phyloP scores from a whole-genome alignment of 768 basidiomycete genomes.

The Suillus plorans region DNA sequence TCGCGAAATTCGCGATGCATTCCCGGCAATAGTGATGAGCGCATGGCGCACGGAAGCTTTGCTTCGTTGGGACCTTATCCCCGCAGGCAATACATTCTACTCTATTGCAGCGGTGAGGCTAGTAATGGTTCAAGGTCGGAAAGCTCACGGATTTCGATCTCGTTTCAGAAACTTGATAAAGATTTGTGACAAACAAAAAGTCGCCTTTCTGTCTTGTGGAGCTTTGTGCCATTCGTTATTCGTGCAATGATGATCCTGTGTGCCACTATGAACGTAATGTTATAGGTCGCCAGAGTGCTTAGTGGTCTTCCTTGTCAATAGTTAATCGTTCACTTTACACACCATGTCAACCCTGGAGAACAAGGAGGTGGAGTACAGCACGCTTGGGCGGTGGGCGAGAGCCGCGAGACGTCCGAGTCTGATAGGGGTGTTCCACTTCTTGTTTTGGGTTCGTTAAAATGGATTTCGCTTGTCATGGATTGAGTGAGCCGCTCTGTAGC shows the following conservation, averaged over 20 bases:
- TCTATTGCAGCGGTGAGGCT: conserved; percentile 11
- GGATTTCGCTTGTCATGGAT: background rate
- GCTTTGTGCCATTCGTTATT: background rate
- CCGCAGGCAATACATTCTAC: conserved; percentile 41
- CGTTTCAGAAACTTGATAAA: conserved; percentile 2
- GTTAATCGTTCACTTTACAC: background rate
- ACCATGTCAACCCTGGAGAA: background rate
- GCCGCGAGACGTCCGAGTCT: background rate
- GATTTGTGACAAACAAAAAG: background rate
- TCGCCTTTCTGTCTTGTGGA: background rate
- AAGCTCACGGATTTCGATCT: background rate
- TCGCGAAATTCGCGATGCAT: conserved; percentile 44
- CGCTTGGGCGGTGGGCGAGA: background rate
- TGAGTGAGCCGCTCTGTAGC: background rate
- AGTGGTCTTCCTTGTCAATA: background rate
- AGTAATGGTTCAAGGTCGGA: background rate
- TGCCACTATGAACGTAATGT: background rate
- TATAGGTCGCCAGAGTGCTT: background rate
- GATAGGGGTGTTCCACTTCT: background rate
- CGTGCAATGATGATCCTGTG: background rate
- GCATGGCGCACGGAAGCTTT: conserved; percentile 40
- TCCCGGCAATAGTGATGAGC: conserved; percentile 46
- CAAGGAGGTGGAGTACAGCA: background rate
- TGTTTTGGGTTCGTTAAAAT: background rate
- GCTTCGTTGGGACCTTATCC: conserved; percentile 25